Evolutionary conservation across 1,139 yeast genomes (phyloP).

Genomic region (Yamadazyma spencermartinsiae): DNA sequence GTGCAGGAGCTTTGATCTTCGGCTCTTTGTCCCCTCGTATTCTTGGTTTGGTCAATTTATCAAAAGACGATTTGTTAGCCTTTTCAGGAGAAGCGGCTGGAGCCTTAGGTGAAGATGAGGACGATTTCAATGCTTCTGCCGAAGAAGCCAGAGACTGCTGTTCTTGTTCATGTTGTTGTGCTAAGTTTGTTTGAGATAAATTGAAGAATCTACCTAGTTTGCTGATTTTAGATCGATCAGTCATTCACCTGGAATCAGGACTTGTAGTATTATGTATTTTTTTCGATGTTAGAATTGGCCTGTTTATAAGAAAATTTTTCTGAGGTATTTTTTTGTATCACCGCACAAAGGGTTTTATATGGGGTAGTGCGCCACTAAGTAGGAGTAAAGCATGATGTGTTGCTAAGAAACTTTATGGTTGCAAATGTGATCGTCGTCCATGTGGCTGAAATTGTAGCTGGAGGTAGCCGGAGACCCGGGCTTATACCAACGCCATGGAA

Average conservation of each 20-base stretch:
- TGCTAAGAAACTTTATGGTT: not conserved
- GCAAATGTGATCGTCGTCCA: not conserved
- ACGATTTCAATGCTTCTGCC: not conserved
- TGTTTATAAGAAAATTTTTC: constrained; percentile 3
- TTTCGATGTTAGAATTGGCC: no score
- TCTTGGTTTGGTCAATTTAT: not conserved
- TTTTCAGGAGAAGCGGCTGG: not conserved
- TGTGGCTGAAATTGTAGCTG: not conserved
- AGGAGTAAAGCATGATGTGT: not conserved
- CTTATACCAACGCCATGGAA: no score
- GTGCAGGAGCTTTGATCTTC: not conserved
- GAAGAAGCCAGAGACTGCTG: not conserved
- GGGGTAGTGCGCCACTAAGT: not conserved
- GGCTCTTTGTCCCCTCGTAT: not conserved
- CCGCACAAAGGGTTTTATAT: not conserved
- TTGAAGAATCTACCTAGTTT: constrained; percentile 17
- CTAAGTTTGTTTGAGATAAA: constrained; percentile 15
- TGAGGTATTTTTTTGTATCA: constrained; percentile 3
- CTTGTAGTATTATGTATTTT: no score
- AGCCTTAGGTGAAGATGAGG: not conserved
- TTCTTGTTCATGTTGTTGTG: not conserved
- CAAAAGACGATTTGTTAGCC: not conserved
- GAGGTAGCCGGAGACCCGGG: not conserved
- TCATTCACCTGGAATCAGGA: constrained; percentile 8
- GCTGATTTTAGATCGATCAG: constrained; percentile 13